Evolutionary conservation across 2,329 filamentous ascomycete genomes (phyloP), one percentile per base, ranked within the genome.

Genomic region (Neofusicoccum sp.): DNA sequence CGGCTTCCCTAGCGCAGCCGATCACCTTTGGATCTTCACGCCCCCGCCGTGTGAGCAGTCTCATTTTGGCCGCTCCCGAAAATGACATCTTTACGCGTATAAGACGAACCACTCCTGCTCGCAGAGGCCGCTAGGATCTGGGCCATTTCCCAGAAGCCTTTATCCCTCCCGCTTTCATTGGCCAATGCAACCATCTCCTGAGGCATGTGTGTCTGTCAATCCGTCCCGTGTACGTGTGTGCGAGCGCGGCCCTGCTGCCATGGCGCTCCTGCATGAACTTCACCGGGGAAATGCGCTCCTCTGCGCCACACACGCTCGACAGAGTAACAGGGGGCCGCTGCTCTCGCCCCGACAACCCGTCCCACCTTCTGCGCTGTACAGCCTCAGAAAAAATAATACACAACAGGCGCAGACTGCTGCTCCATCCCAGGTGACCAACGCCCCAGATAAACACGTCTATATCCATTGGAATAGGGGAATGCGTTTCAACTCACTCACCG

Each of bases 51-150:
- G 51, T 28, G 51, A 56, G 8, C 51, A 44, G 51, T 56, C 51
- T 20, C 51, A 56, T 56, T 43, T 7, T 20, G 20, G 20, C 26
- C n/a, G 6, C 6, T 24, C 38, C n/a, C 26, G n/a, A 20, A 56
- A n/a, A 56, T 56, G 51, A 56, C 51, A 56, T 56, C 51, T 41
- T 8, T 16, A 28, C 33, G 51, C 51, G 51, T 31, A 38, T 56
- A 28, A 43, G 51, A 56, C 51, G 51, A 56, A 38, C 51, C 51
- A 56, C 51, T 56, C 28, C 51, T 28, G 38, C n/a, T 16, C 51
- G 43, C 14, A 56, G 28, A 16, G 28, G 28, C 4, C 9, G 36
- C n/a, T 26, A 41, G 49, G 24, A 40, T n/a, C 28, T 33, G 16
- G 26, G 16, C 8, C 16, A 6, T 16, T 54, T 56, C 20, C n/a